Evolutionary conservation across 2,329 filamentous ascomycete genomes (phyloP), one percentile per base, ranked within the genome.

Genomic region (Sclerotinia spermophila): DNA sequence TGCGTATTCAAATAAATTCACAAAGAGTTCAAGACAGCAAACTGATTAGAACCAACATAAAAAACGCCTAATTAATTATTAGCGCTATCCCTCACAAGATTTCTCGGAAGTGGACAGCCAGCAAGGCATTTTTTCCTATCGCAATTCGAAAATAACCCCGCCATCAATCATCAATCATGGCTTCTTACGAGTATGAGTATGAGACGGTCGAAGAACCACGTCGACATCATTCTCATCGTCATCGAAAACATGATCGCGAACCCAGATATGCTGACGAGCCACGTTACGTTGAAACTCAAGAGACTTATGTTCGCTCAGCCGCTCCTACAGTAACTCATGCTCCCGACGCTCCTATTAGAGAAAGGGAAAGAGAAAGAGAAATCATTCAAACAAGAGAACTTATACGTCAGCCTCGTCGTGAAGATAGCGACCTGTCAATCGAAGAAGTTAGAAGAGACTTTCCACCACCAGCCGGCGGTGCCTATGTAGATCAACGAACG

Each of bases 361-460:
- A 66, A 15, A 61, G 67, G 38, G 64, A 51, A 21, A 45, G 66
- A 59, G 66, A 59, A 5, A 59, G 66, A 68, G 68, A 70, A 51
- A n/a, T 62, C 35, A 67, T 72, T 27, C 83, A 85, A 75, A 86
- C 87, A 58, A 82, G 81, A 44, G 87, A 89, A 56, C 82, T 90
- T 11, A 81, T 90, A 19, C 86, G 86, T 48, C 83, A 86, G 38
- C 78, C 78, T 70, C 79, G 83, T 65, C 89, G 91, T 74, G 90
- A 94, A 79, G 90, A 93, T 77, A 94, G 90, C 80, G 89, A 90
- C 60, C 82, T 90, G 38, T 90, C 90, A 3, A 82, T 96, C 78
- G 94, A 97, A 82, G 92, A 96, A 81, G 89, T 96, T 72, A 88
- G 89, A 74, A 89, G 93, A 75, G 92, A 96, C 76, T 97, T 96